A percentile compares a stretch with the other conserved stretches of the same genome.
Conservation (phyloP, 148 eudicot species). For the Amaranthus cruentus region DNA sequence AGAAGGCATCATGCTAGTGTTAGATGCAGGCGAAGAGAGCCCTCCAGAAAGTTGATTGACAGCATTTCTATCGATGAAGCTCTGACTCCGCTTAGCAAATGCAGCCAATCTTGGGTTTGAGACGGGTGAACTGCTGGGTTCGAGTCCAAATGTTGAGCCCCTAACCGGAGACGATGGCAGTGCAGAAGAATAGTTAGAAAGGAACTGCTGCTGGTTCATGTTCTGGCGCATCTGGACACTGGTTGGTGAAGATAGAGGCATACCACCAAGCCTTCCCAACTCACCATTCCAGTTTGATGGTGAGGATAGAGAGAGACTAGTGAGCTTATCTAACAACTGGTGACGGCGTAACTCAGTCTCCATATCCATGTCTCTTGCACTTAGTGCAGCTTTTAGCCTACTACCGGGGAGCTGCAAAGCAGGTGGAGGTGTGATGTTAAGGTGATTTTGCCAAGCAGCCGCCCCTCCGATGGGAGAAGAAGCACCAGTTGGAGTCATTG, state of each 20-base stretch:
- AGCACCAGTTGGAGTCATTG: slow-evolving; percentile 50
- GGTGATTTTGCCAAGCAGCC: slow-evolving; percentile 53
- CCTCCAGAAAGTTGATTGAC: slow-evolving; percentile 33
- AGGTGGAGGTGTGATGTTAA: slow-evolving; percentile 52
- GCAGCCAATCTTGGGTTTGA: slow-evolving; percentile 58
- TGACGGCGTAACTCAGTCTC: slow-evolving; percentile 49
- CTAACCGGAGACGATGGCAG: slow-evolving; percentile 53
- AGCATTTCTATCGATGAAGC: slow-evolving; percentile 62
- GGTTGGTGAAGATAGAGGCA: slow-evolving; percentile 30
- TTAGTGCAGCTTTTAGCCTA: slow-evolving; percentile 47
- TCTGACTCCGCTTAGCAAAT: slow-evolving; percentile 82
- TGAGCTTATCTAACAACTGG: slow-evolving; percentile 54
- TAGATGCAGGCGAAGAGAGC: slow-evolving; percentile 28
- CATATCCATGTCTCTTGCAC: slow-evolving; percentile 51
- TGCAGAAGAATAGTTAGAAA: slow-evolving; percentile 54
- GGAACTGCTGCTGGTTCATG: slow-evolving; percentile 56
- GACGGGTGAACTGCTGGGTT: slow-evolving; percentile 39
- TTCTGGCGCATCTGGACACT: slow-evolving; percentile 46
- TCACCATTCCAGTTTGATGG: slow-evolving; percentile 49
- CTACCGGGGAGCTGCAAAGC: slow-evolving; percentile 66
- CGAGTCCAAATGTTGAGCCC: slow-evolving; percentile 49
- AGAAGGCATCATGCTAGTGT: slow-evolving; percentile 22
- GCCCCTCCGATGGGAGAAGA: slow-evolving; percentile 58
- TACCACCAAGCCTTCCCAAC: slow-evolving; percentile 31
- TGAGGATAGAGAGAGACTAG: slow-evolving; percentile 49